phyloP scores from a whole-genome alignment of 345 rosid species.

The Murraya paniculata region DNA sequence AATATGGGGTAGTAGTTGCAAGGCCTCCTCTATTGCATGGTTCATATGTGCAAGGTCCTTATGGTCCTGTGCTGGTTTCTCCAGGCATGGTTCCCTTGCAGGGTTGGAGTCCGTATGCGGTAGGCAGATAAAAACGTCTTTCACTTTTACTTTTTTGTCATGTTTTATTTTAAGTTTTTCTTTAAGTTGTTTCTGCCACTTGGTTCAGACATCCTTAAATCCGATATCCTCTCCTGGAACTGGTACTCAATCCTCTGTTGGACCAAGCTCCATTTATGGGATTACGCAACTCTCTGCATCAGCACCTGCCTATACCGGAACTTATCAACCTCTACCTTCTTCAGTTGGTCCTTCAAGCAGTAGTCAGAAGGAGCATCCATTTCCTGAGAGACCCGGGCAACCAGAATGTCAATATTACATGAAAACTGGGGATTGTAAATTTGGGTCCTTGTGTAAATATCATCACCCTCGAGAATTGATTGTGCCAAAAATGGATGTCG shows the following conservation, averaged over 20 bases:
- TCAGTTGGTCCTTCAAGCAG: conserved; percentile 52
- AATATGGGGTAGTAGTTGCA: conserved; percentile 65
- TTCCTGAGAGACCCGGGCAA: conserved; percentile 88
- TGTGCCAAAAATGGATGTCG: conserved; percentile 40
- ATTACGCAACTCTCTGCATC: conserved; percentile 59
- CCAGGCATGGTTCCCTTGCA: conserved; percentile 69
- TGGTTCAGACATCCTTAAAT: conserved; percentile 55
- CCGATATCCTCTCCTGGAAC: conserved; percentile 53
- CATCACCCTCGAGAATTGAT: conserved; percentile 77
- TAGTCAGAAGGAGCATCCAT: conserved; percentile 52
- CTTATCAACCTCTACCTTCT: conserved; percentile 48
- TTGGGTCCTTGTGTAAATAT: conserved; percentile 78
- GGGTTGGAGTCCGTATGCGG: conserved; percentile 76
- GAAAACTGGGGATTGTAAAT: conserved; percentile 90
- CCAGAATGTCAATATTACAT: conserved; percentile 83
- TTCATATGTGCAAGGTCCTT: conserved; percentile 67
- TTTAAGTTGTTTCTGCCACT: conserved; percentile 3
- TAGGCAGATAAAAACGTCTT: conserved; percentile 31
- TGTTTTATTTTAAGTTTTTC: background rate
- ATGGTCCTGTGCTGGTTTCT: conserved; percentile 69
- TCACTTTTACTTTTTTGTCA: background rate
- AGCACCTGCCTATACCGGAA: conserved; percentile 55
- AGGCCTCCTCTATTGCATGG: conserved; percentile 74
- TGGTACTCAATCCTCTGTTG: conserved; percentile 50
- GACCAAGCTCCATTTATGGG: conserved; percentile 61